Evolutionary conservation across 2,329 filamentous ascomycete species (phyloP).

Genomic region (Orbilia oligospora): DNA sequence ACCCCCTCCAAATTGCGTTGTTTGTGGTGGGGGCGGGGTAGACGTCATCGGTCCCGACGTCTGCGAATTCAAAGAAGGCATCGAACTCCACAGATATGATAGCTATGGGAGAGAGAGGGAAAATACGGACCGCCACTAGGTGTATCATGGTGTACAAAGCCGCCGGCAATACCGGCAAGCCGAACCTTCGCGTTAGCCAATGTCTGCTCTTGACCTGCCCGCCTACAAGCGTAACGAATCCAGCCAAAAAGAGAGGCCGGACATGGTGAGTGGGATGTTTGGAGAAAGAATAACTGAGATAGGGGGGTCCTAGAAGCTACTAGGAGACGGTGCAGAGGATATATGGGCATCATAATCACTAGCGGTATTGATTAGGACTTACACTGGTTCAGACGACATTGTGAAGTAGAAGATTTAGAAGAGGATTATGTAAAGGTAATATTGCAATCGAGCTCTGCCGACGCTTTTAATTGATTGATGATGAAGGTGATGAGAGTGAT

Average conservation of each 20-base stretch:
- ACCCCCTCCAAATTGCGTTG: conserved; percentile 25
- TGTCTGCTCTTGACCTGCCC: conserved; percentile 49
- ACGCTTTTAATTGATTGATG: conserved; percentile 16
- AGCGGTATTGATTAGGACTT: conserved; percentile 69
- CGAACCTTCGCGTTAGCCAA: conserved; percentile 64
- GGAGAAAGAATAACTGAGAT: conserved; percentile 30
- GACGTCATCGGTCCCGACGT: conserved; percentile 36
- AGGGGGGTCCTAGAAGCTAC: conserved; percentile 37
- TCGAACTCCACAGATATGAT: conserved; percentile 9
- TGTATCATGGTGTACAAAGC: conserved; percentile 62
- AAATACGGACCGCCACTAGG: conserved; percentile 64
- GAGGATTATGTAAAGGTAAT: background rate
- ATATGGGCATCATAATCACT: conserved; percentile 61
- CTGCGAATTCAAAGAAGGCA: conserved; percentile 16
- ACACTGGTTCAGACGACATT: conserved; percentile 71
- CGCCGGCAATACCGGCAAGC: conserved; percentile 63
- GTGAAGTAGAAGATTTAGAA: conserved; percentile 34
- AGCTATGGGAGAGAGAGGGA: conserved; percentile 19
- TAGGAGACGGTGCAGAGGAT: conserved; percentile 64
- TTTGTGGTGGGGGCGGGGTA: conserved; percentile 51
- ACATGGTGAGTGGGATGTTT: conserved; percentile 61
- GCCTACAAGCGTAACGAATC: conserved; percentile 51
- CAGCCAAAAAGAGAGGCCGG: conserved; percentile 60
- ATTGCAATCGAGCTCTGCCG: conserved; percentile 32
- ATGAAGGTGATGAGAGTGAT: conserved; percentile 5